phyloP scores from a whole-genome alignment of 169 alveolate species.

The Plasmodium cynomolgi region DNA sequence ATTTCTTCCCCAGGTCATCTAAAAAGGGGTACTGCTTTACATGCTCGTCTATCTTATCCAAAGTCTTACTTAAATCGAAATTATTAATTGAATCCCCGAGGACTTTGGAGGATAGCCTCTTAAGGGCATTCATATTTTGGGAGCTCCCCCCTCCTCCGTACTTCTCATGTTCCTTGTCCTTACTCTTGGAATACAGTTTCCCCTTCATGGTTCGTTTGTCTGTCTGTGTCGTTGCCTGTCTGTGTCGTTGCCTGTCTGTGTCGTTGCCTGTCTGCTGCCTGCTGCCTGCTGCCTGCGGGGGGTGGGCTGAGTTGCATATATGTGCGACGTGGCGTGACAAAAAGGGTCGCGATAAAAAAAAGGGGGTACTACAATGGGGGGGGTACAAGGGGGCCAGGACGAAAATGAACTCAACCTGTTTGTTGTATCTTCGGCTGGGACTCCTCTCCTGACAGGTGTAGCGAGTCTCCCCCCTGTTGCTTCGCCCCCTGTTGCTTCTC shows the following conservation, averaged over 20 bases:
- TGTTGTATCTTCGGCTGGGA: neutral
- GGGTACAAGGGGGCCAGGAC: neutral
- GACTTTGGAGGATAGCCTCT: constrained; percentile 36
- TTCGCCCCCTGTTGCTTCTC: no score
- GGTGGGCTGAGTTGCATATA: neutral
- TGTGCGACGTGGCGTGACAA: neutral
- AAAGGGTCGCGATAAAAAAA: neutral
- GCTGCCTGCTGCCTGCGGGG: no score
- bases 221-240: neutral
- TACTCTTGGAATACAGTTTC: neutral
- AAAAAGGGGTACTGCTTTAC: constrained; percentile 42
- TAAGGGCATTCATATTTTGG: neutral
- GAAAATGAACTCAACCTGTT: neutral
- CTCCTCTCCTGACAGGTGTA: neutral
- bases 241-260: neutral
- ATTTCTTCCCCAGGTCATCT: constrained; percentile 24
- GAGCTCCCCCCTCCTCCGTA: neutral
- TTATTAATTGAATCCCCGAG: constrained; percentile 9
- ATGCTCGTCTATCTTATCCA: constrained; percentile 28
- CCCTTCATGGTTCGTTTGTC: neutral
- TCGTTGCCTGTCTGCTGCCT: neutral
- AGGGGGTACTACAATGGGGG: neutral
- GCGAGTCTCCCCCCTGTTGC: no score
- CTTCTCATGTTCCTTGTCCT: constrained; percentile 17
- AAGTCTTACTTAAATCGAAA: neutral